Evolutionary conservation across 2,329 filamentous ascomycete genomes (phyloP).

Genomic region (Pseudogymnoascus destructans): DNA sequence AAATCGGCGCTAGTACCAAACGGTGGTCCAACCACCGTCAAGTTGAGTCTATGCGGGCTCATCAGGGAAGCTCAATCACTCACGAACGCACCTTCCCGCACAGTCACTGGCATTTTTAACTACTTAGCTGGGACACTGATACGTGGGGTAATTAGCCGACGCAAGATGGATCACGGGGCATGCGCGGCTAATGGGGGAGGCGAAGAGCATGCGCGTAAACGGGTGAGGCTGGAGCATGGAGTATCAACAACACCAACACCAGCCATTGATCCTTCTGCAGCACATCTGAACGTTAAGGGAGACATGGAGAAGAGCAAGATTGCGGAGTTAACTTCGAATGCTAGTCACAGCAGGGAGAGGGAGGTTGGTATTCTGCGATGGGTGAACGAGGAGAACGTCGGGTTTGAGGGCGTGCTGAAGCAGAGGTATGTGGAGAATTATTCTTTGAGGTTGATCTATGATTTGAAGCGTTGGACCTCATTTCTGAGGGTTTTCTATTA

Average conservation of each 20-base stretch:
- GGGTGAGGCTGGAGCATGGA: slow-evolving; percentile 10
- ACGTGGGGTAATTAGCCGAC: slow-evolving; percentile 1
- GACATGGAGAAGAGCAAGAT: slow-evolving; percentile 5
- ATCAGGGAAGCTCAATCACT: background rate
- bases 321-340: background rate
- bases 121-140: background rate
- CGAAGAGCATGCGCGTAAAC: slow-evolving; percentile 13
- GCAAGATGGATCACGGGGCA: background rate
- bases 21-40: background rate
- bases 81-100: slow-evolving; percentile 3
- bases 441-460: slow-evolving; percentile 1
- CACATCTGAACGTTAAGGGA: background rate
- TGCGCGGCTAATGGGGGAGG: background rate
- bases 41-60: background rate
- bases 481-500: background rate
- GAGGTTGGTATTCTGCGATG: slow-evolving; percentile 50
- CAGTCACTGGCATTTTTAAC: background rate
- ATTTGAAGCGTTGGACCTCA: background rate
- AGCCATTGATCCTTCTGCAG: background rate
- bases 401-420: slow-evolving; percentile 54
- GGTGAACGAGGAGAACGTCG: slow-evolving; percentile 41
- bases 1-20: slow-evolving; percentile 5
- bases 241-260: slow-evolving; percentile 8
- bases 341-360: slow-evolving; percentile 16
- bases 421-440: slow-evolving; percentile 36